phyloP scores from a whole-genome alignment of 2,329 filamentous ascomycete genomes.

The Cercospora sp. region DNA sequence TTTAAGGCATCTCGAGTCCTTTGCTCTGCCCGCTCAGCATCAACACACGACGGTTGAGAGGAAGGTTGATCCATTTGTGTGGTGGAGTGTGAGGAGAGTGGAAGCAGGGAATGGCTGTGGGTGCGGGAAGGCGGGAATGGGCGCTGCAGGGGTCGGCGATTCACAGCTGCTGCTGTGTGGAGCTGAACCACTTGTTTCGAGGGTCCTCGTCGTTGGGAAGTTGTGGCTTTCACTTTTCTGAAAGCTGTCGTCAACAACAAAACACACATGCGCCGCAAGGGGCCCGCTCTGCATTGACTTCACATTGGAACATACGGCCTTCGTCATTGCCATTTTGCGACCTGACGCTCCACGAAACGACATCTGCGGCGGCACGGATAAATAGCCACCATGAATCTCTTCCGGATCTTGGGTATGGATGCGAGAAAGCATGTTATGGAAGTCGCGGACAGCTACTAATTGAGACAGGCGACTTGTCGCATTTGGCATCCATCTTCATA shows the following conservation, averaged over 20 bases:
- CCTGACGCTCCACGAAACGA: conserved; percentile 7
- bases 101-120: not conserved
- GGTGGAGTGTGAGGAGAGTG: not conserved
- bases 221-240: conserved; percentile 5
- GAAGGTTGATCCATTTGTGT: not conserved
- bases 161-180: not conserved
- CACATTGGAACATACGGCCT: not conserved
- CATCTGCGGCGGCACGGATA: conserved; percentile 13
- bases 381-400: conserved; percentile 62
- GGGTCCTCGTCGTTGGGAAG: conserved; percentile 8
- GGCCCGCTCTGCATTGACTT: not conserved
- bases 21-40: not conserved
- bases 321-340: not conserved
- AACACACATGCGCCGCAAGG: conserved; percentile 8
- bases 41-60: not conserved
- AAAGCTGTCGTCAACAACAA: conserved; percentile 9
- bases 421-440: conserved; percentile 6
- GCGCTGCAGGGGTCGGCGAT: not conserved
- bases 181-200: conserved; percentile 2
- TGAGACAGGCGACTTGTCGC: conserved; percentile 81
- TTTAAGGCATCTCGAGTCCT: not conserved
- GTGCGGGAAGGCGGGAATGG: conserved; percentile 6
- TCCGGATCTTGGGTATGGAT: conserved; percentile 63
- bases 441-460: conserved; percentile 20
- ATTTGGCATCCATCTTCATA: conserved; percentile 90